Conservation (phyloP, 129 eudicot genomes). For the Kitagawia praeruptora region DNA sequence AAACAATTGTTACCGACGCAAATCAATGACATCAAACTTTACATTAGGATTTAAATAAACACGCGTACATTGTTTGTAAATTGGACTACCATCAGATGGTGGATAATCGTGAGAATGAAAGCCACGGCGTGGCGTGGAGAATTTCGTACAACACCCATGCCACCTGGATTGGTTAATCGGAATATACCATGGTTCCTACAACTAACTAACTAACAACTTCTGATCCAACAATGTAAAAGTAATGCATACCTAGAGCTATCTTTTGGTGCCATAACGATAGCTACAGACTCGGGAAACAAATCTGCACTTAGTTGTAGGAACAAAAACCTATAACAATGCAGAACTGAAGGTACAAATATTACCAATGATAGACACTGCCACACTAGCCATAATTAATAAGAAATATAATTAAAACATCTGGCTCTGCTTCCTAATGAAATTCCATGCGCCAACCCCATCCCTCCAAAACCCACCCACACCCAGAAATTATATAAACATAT, state of each 20-base stretch:
- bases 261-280: slow-evolving; percentile 96
- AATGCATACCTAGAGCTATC: slow-evolving; percentile 67
- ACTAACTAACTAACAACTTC: too few relatives aligned
- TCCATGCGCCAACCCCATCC: not conserved
- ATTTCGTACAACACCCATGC: slow-evolving; percentile 78
- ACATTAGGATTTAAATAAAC: slow-evolving; percentile 66
- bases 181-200: slow-evolving; percentile 44
- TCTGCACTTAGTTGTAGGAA: slow-evolving; percentile 30
- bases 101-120: slow-evolving; percentile 91
- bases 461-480: not conserved
- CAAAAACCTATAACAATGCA: not conserved
- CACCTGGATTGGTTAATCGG: slow-evolving; percentile 87
- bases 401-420: not conserved
- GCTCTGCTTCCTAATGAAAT: not conserved
- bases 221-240: not conserved
- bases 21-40: slow-evolving; percentile 81
- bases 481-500: not conserved
- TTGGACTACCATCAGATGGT: slow-evolving; percentile 91
- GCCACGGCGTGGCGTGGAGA: slow-evolving; percentile 77
- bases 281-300: slow-evolving; percentile 94
- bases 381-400: too few relatives aligned
- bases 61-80: slow-evolving; percentile 90
- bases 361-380: not conserved
- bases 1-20: slow-evolving; percentile 36
- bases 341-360: slow-evolving; percentile 6